A percentile compares a stretch with the other conserved stretches of the same genome.
Evolutionary conservation across 2,329 filamentous ascomycete genomes (phyloP).

Genomic region (Phialophora verrucosa): DNA sequence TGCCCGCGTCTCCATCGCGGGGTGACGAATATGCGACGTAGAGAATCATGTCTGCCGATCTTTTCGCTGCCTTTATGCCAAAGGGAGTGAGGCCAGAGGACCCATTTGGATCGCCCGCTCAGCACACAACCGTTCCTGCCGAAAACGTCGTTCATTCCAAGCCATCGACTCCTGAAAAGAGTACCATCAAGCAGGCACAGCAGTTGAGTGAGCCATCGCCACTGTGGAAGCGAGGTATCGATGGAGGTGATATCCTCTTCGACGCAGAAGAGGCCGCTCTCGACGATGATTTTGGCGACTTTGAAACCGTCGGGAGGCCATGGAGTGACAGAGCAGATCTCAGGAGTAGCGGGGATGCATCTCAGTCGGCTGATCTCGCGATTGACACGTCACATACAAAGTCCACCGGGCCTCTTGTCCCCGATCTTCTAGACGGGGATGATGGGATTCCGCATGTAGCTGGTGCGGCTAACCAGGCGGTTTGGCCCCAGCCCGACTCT

Average conservation of each 20-base stretch:
- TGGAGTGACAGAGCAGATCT: background rate
- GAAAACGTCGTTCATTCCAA: background rate
- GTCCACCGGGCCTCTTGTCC: background rate
- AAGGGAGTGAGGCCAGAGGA: background rate
- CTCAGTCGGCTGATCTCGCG: background rate
- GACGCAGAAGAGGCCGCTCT: conserved; percentile 65
- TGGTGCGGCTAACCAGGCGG: background rate
- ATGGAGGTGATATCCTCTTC: conserved; percentile 63
- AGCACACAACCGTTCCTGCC: background rate
- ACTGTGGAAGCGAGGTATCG: conserved; percentile 29
- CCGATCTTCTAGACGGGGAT: conserved; percentile 10
- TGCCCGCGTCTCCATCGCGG: background rate
- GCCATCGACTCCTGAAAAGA: background rate
- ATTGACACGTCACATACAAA: background rate
- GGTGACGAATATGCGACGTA: background rate
- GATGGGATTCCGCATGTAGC: background rate
- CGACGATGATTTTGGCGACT: conserved; percentile 65
- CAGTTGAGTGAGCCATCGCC: conserved; percentile 8
- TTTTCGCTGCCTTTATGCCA: conserved; percentile 58
- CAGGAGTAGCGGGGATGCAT: background rate
- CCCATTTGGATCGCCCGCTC: background rate
- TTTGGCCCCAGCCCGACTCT: background rate
- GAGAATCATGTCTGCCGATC: conserved; percentile 58
- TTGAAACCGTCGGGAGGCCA: conserved; percentile 60
- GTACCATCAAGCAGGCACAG: background rate